phyloP scores from a whole-genome alignment of 2,329 filamentous ascomycete genomes.

The Pestalotiopsis fici region DNA sequence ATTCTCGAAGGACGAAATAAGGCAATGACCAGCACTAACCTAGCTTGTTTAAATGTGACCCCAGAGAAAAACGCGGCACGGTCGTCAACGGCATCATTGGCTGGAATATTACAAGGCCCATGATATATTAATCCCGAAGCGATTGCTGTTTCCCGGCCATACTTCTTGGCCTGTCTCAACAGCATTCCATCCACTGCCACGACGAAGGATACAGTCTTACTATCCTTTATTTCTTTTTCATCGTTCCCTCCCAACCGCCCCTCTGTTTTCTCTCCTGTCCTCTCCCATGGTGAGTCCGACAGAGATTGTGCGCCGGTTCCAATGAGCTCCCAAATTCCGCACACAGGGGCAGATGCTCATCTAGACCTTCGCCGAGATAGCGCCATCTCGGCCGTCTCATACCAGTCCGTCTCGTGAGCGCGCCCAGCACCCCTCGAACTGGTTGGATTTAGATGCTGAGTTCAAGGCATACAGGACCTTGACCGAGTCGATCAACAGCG shows the following conservation, averaged over 20 bases:
- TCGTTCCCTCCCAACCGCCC: background rate
- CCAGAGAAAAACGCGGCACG: conserved; percentile 6
- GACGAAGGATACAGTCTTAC: background rate
- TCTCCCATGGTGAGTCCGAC: background rate
- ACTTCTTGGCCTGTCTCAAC: conserved; percentile 5
- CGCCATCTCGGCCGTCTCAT: conserved; percentile 10
- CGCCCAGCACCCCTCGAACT: background rate
- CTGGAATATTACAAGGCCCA: background rate
- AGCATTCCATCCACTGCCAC: background rate
- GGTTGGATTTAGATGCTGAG: background rate
- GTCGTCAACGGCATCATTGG: conserved; percentile 3
- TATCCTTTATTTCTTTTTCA: background rate
- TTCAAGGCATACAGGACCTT: background rate
- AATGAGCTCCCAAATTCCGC: conserved; percentile 1
- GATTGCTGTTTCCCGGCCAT: background rate
- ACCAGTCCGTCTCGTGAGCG: conserved; percentile 5
- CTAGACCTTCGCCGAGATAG: conserved; percentile 8
- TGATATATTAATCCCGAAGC: conserved; percentile 5
- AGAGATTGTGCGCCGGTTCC: background rate
- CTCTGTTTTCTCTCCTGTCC: background rate
- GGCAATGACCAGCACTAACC: conserved; percentile 1
- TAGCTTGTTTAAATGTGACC: conserved; percentile 2
- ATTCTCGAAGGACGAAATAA: background rate
- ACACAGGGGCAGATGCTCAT: conserved; percentile 4
- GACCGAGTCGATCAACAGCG: conserved; percentile 10